Conservation (phyloP, 2,329 filamentous ascomycete species). For the Nothopassalora personata region DNA sequence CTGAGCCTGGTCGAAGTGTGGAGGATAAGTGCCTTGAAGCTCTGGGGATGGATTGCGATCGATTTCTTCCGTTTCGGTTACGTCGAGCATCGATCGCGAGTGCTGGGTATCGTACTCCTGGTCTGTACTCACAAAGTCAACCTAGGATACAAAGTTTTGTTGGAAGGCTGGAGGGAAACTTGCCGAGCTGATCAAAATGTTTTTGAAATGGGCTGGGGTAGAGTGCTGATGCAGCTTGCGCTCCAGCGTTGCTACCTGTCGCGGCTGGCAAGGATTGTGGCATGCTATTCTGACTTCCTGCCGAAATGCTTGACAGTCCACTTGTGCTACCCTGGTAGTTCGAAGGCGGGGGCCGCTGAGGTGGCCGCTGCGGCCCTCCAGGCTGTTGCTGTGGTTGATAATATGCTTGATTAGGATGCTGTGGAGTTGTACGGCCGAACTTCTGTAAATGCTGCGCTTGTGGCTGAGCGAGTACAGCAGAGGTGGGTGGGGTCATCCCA, state of each 20-base stretch:
- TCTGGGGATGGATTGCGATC: constrained; percentile 18
- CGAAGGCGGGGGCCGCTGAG: constrained; percentile 18
- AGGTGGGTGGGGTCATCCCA: constrained; percentile 57
- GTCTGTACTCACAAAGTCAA: constrained; percentile 69
- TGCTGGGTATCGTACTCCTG: constrained; percentile 85
- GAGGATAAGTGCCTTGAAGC: constrained; percentile 26
- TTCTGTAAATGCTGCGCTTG: constrained; percentile 42
- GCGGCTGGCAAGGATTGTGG: constrained; percentile 29
- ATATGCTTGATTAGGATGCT: constrained; percentile 40
- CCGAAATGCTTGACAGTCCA: constrained; percentile 29
- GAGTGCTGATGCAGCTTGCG: constrained; percentile 48
- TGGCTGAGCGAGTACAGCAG: constrained; percentile 51
- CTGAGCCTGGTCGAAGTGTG: constrained; percentile 22
- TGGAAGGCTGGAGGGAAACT: constrained; percentile 54
- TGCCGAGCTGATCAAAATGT: constrained; percentile 93
- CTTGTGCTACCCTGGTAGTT: constrained; percentile 27
- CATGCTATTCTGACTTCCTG: constrained; percentile 18
- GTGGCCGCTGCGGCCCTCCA: constrained; percentile 19
- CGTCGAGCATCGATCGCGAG: constrained; percentile 63
- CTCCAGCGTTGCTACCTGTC: constrained; percentile 32
- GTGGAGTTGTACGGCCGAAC: constrained; percentile 37
- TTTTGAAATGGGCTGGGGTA: constrained; percentile 87
- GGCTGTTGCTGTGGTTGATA: constrained; percentile 39
- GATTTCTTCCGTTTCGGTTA: constrained; percentile 30
- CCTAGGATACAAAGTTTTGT: constrained; percentile 62